Base-by-base conservation (phyloP, 192 early-diverging fungal species). In the Backusella luteola region DNA sequence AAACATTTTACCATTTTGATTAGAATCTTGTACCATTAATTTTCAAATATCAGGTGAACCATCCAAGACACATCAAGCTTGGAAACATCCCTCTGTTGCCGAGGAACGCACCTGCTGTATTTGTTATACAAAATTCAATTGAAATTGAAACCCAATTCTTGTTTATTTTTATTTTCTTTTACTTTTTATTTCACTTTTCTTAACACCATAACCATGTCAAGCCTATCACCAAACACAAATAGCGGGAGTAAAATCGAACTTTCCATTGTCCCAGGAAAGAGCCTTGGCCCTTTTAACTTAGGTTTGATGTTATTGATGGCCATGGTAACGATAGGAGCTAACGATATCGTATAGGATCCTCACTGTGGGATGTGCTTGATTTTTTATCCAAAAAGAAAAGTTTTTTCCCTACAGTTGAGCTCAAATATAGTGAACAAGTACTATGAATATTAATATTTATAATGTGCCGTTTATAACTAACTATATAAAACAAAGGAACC, bases 361-460 rank as follows among this genome's bases (percentile, higher is more conserved):
- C 91, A 0, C 68, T 93, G 2, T 90, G 90, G 81, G 89, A 89
- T 29, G 73, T 90, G 5, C 83, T 90, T 17, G 78, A 81, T 14
- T 81, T 86, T 34, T 72, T 93, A 15, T 81, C 86, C 2, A 85
- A 88, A 35, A 83, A 79, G 67, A 83, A 81, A 11, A 68, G 75
- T 2, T 73, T 84, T 49, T 84, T 92, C 44, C 88, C 90, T 21
- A 69, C 78, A 21, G 90, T 93, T 4, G 88, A 91, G 26, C 82
- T 90, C 53, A 91, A 87, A 63, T 92, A 92, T 73, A 83, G 81
- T 38, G 85, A 92, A 39, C 81, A 88, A 73, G 89, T 90, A 86
- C 69, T 35, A 26, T 69, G 2, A 23, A 44, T 42, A 70, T 12
- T 21, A 19, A 34, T 38, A 14, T 41, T 14, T 38, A 69, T 19